phyloP scores from a whole-genome alignment of 306 rosid genomes.

The Malus fusca region DNA sequence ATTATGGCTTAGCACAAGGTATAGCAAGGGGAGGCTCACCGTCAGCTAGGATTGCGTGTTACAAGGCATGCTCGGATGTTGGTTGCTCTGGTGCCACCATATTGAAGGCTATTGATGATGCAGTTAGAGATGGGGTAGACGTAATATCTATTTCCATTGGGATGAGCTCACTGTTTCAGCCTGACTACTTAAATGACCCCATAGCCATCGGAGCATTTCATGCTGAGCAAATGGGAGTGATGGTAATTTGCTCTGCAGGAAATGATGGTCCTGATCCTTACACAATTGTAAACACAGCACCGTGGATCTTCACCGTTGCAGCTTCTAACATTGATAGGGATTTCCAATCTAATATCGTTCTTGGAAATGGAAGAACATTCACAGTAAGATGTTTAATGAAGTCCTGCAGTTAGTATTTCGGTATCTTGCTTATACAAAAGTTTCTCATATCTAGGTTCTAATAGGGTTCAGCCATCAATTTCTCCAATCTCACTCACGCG shows the following conservation, averaged over 20 bases:
- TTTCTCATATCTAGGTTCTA: conserved; percentile 8
- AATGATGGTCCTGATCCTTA: conserved; percentile 82
- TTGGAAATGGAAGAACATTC: conserved; percentile 61
- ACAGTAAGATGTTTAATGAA: conserved; percentile 31
- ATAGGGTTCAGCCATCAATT: conserved; percentile 71
- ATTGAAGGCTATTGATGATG: conserved; percentile 82
- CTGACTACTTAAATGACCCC: conserved; percentile 66
- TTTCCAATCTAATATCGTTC: conserved; percentile 55
- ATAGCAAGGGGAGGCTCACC: conserved; percentile 78
- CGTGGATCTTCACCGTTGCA: conserved; percentile 86
- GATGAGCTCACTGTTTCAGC: conserved; percentile 44
- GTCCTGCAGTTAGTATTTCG: neutral
- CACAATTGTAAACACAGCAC: conserved; percentile 77
- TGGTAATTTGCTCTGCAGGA: conserved; percentile 89
- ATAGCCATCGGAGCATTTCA: conserved; percentile 94
- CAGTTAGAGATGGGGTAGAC: conserved; percentile 83
- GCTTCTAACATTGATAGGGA: conserved; percentile 90
- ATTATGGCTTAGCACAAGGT: conserved; percentile 71
- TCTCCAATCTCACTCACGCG: conserved; percentile 57
- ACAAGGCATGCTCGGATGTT: conserved; percentile 70
- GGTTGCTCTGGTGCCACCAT: conserved; percentile 75
- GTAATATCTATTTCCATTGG: conserved; percentile 88
- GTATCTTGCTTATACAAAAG: neutral
- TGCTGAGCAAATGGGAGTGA: conserved; percentile 70
- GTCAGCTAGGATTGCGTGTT: conserved; percentile 65